phyloP scores from a whole-genome alignment of 2,329 filamentous ascomycete species.

The Metarhizium brunneum region DNA sequence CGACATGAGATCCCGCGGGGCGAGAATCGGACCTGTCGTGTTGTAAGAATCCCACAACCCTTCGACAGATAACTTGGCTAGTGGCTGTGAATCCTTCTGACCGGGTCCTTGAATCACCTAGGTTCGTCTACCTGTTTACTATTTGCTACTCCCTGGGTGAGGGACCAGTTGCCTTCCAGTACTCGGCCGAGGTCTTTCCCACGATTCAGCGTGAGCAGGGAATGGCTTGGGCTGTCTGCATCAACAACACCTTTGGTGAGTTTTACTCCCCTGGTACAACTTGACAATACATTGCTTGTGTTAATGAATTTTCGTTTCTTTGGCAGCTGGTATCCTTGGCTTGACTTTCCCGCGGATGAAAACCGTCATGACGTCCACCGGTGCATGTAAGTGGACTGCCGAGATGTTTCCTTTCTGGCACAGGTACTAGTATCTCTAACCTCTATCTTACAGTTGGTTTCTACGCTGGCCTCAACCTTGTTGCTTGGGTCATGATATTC shows the following conservation, averaged over 20 bases:
- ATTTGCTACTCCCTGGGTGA: slow-evolving; percentile 34
- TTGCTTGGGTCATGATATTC: slow-evolving; percentile 37
- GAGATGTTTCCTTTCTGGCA: neutral
- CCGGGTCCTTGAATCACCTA: neutral
- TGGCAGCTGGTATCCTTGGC: slow-evolving; percentile 5
- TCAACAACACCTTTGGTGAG: slow-evolving; percentile 19
- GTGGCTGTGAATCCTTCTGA: neutral
- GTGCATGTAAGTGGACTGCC: slow-evolving; percentile 15
- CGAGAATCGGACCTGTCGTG: slow-evolving; percentile 10
- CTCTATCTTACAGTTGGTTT: slow-evolving; percentile 19
- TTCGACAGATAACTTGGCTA: too few species aligned
- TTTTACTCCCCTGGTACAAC: neutral
- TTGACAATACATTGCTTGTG: too few species aligned
- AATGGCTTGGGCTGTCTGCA: slow-evolving; percentile 52
- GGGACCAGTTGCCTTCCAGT: slow-evolving; percentile 54
- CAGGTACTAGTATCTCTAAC: too few species aligned
- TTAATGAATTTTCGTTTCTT: neutral
- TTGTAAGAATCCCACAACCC: slow-evolving; percentile 7
- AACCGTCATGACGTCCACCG: slow-evolving; percentile 21
- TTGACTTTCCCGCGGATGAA: slow-evolving; percentile 42
- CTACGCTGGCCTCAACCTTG: slow-evolving; percentile 35
- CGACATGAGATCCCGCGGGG: slow-evolving; percentile 9
- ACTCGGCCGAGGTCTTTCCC: slow-evolving; percentile 57
- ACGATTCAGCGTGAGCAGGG: slow-evolving; percentile 57
- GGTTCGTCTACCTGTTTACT: slow-evolving; percentile 19